Conservation (phyloP, 2,329 filamentous ascomycete species). For the Hirsutella rhossiliensis region DNA sequence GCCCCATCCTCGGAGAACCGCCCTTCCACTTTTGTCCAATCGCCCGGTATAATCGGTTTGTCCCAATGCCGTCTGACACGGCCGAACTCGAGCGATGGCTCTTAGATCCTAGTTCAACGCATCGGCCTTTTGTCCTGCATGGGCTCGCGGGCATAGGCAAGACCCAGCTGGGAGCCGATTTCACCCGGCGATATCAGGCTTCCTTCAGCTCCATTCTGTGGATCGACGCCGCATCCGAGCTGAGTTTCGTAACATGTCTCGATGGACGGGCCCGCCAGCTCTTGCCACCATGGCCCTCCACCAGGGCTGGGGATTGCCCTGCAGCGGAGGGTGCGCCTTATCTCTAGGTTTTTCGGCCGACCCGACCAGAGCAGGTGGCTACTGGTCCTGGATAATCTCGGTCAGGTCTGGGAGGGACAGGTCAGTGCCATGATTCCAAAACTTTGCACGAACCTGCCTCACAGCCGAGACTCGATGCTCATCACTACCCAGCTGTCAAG, state of each 20-base stretch:
- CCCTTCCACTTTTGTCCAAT: too few species aligned
- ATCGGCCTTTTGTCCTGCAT: neutral
- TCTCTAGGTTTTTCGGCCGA: neutral
- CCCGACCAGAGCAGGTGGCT: neutral
- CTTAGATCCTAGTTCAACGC: neutral
- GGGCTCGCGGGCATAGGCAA: neutral
- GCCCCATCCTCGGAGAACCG: too few species aligned
- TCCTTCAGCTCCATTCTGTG: neutral
- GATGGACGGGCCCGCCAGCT: neutral
- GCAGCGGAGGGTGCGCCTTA: neutral
- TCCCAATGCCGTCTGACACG: neutral
- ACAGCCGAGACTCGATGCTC: neutral
- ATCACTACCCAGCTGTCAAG: neutral
- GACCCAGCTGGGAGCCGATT: neutral
- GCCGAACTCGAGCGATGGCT: neutral
- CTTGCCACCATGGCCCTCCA: neutral
- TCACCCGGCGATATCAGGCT: neutral
- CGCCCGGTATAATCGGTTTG: too few species aligned
- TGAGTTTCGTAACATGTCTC: neutral
- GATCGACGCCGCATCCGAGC: neutral
- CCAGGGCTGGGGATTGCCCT: neutral
- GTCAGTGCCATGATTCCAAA: neutral
- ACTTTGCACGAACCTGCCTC: neutral
- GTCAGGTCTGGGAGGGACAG: neutral
- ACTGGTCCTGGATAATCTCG: neutral